Evolutionary conservation across 169 alveolate species (phyloP).

Genomic region (Eimeria nieschulzi): DNA sequence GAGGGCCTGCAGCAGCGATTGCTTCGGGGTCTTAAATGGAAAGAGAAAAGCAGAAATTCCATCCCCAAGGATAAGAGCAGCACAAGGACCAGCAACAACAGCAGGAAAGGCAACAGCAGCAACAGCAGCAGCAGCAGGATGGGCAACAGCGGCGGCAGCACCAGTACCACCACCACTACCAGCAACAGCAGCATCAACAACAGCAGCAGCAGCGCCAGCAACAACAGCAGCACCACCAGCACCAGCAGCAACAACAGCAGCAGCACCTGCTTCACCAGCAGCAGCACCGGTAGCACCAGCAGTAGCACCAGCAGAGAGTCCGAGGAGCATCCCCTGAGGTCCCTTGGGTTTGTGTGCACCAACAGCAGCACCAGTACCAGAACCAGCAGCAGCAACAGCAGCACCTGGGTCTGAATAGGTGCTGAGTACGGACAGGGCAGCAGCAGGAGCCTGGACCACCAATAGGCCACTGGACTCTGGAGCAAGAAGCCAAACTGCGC

Average conservation of each 20-base stretch:
- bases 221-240: not conserved
- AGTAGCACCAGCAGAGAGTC: not conserved
- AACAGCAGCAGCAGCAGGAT: no score
- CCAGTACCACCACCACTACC: no score
- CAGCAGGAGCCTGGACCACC: not conserved
- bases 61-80: not conserved
- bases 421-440: not conserved
- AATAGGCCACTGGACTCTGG: not conserved
- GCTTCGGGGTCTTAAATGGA: no score
- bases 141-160: no score
- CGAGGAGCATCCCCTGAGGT: not conserved
- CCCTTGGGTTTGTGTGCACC: not conserved
- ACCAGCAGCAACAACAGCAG: not conserved
- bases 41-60: not conserved
- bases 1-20: not conserved
- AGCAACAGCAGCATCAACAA: no score
- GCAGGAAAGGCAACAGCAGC: not conserved
- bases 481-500: not conserved
- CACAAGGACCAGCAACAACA: not conserved
- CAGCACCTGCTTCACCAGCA: not conserved
- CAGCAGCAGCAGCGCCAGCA: not conserved
- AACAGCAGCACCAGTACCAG: not conserved
- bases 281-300: not conserved
- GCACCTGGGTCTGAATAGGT: not conserved
- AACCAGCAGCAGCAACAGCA: not conserved